Conservation (phyloP, 192 early-diverging fungal genomes). For the Dissophora ornata region DNA sequence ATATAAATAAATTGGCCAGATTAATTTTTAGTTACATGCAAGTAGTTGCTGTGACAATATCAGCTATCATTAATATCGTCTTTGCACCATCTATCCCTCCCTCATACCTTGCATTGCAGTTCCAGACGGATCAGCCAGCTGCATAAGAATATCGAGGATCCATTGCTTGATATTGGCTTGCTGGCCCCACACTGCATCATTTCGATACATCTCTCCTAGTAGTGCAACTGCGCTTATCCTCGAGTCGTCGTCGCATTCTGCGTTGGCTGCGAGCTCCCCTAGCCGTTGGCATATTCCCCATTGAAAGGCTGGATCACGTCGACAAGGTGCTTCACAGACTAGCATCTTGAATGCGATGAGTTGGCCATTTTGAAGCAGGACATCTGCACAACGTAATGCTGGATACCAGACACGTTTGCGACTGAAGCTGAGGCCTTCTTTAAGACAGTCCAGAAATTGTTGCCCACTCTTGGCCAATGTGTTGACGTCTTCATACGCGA, state of each 20-base stretch:
- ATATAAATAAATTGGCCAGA: background rate
- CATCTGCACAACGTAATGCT: background rate
- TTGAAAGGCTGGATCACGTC: background rate
- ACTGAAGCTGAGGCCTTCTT: constrained; percentile 2
- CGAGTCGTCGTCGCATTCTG: background rate
- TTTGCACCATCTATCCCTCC: background rate
- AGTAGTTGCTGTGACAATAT: too few relatives aligned
- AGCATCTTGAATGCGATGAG: background rate
- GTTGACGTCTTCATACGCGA: background rate
- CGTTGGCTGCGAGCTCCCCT: background rate
- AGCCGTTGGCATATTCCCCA: constrained; percentile 11
- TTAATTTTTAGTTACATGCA: too few relatives aligned
- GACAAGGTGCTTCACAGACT: constrained; percentile 12
- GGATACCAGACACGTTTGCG: constrained; percentile 9
- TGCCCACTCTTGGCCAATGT: constrained; percentile 1
- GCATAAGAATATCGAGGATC: constrained; percentile 12
- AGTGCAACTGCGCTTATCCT: background rate
- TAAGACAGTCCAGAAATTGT: background rate
- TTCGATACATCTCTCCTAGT: constrained; percentile 4
- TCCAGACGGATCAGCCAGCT: background rate
- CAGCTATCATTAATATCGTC: too few relatives aligned
- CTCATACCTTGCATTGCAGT: background rate
- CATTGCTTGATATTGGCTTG: constrained; percentile 1
- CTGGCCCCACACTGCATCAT: constrained; percentile 12
- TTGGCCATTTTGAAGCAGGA: background rate